Conservation (phyloP, 2,329 filamentous ascomycete species). For the Paramyrothecium sp. region DNA sequence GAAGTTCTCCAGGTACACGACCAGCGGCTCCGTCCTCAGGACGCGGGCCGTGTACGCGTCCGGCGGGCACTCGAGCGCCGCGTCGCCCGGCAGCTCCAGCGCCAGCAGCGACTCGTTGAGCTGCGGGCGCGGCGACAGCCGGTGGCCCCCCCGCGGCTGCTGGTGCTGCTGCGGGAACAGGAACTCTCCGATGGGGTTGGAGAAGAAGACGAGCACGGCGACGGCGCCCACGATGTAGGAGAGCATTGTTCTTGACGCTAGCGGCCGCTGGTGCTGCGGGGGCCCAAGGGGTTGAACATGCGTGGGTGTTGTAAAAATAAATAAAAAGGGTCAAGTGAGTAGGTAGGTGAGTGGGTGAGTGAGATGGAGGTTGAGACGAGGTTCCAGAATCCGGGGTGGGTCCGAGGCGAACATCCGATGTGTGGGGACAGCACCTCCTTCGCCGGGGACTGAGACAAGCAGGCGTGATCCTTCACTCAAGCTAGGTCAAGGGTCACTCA, state of each 20-base stretch:
- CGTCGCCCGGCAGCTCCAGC: constrained; percentile 38
- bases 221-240: constrained; percentile 42
- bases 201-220: constrained; percentile 40
- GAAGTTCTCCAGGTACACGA: constrained; percentile 54
- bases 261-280: neutral
- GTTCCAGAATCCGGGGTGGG: no score
- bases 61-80: constrained; percentile 31
- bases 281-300: neutral
- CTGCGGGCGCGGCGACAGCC: constrained; percentile 36
- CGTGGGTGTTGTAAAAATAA: no score
- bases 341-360: no score
- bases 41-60: constrained; percentile 47
- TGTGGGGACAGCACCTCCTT: no score
- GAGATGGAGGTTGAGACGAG: neutral
- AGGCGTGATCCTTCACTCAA: no score
- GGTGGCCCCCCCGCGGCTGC: constrained; percentile 6
- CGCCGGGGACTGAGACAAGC: no score
- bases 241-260: constrained; percentile 32
- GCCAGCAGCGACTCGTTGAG: constrained; percentile 52
- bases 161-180: constrained; percentile 21
- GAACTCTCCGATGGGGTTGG: constrained; percentile 39
- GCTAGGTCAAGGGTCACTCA: no score
- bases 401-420: no score
- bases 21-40: constrained; percentile 47
- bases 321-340: no score